A percentile compares a stretch with the other conserved stretches of the same genome.
Evolutionary conservation across 2,329 filamentous ascomycete genomes (phyloP).

Genomic region (Fusarium fujikuroi): DNA sequence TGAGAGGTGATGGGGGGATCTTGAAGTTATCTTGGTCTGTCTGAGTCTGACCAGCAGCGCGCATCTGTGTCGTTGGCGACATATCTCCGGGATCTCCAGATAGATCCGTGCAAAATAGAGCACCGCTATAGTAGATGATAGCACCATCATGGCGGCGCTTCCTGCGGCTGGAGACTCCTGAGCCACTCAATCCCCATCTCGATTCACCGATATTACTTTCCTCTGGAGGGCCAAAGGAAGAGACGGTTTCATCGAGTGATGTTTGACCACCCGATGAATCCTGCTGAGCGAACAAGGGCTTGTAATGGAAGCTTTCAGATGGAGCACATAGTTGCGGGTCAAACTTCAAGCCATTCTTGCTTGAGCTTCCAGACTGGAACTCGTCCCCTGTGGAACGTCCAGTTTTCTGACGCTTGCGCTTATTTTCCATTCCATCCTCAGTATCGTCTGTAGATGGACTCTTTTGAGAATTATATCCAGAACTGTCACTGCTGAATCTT

Average conservation of each 20-base stretch:
- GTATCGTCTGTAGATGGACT: conserved; percentile 63
- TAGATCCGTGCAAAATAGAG: conserved; percentile 83
- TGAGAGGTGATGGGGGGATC: conserved; percentile 42
- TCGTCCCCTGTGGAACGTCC: conserved; percentile 50
- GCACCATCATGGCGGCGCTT: conserved; percentile 74
- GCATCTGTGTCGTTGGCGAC: conserved; percentile 61
- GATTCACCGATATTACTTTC: conserved; percentile 62
- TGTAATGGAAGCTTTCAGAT: conserved; percentile 68
- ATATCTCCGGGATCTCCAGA: conserved; percentile 70
- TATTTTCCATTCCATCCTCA: conserved; percentile 56
- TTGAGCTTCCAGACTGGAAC: conserved; percentile 49
- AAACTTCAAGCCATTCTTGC: conserved; percentile 54
- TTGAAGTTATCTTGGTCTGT: conserved; percentile 30
- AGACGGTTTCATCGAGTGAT: conserved; percentile 60
- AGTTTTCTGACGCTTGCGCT: conserved; percentile 59
- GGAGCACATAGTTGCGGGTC: conserved; percentile 53
- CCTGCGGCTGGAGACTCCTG: conserved; percentile 59
- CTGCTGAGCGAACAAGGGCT: conserved; percentile 68
- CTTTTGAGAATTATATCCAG: conserved; percentile 58
- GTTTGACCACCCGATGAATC: conserved; percentile 59
- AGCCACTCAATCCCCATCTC: conserved; percentile 59
- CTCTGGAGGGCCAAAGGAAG: conserved; percentile 59
- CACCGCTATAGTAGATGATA: conserved; percentile 85
- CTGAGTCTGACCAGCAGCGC: conserved; percentile 56
- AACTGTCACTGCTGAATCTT: conserved; percentile 72